Percentiles rank a stretch among this genome's conserved stretches.
phyloP scores from a whole-genome alignment of 2,329 filamentous ascomycete species.

The Xylaria digitata region DNA sequence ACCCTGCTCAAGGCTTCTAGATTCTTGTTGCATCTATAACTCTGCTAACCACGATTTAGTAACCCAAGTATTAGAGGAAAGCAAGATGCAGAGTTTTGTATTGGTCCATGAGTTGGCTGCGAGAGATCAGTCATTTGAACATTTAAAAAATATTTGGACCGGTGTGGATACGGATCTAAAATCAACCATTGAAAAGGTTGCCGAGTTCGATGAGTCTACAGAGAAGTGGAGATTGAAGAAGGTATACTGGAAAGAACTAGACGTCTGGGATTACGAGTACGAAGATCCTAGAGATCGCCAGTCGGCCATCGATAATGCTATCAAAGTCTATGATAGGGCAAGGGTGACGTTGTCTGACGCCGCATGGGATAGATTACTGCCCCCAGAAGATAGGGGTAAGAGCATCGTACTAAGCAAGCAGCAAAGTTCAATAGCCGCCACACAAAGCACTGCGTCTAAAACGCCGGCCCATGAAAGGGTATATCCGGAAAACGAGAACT shows the following conservation, averaged over 20 bases:
- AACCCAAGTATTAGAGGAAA: slow-evolving; percentile 63
- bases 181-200: slow-evolving; percentile 67
- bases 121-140: slow-evolving; percentile 61
- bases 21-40: too few relatives aligned
- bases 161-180: slow-evolving; percentile 67
- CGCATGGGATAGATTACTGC: slow-evolving; percentile 71
- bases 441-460: slow-evolving; percentile 64
- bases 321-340: slow-evolving; percentile 69
- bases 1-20: too few relatives aligned
- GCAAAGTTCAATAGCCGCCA: slow-evolving; percentile 68
- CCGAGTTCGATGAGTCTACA: slow-evolving; percentile 59
- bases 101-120: slow-evolving; percentile 72
- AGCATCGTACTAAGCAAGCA: slow-evolving; percentile 71
- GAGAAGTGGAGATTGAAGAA: slow-evolving; percentile 68
- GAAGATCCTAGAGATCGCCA: slow-evolving; percentile 65
- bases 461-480: slow-evolving; percentile 62
- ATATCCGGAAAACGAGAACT: too few relatives aligned
- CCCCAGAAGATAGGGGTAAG: slow-evolving; percentile 67
- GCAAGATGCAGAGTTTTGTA: slow-evolving; percentile 63
- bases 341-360: slow-evolving; percentile 66
- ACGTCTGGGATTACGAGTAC: slow-evolving; percentile 72
- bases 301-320: slow-evolving; percentile 69
- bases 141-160: slow-evolving; percentile 63
- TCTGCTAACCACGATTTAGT: too few relatives aligned
- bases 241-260: slow-evolving; percentile 71